Conservation (phyloP, 108 stramenopile species). For the Schizochytrium sp. region DNA sequence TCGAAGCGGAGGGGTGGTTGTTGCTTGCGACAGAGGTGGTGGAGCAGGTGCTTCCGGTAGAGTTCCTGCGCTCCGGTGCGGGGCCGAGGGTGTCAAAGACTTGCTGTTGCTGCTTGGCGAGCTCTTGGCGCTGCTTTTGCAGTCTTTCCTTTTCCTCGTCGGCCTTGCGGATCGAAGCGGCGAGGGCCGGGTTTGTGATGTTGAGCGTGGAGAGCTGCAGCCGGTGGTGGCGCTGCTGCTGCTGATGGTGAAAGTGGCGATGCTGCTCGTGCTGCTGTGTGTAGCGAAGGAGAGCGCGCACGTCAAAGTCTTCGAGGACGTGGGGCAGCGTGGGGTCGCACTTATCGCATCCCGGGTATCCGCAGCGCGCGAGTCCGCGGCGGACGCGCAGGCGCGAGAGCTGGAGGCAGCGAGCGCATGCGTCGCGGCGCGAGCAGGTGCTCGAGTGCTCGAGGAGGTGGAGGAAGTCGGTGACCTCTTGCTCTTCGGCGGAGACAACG, state of each 20-base stretch:
- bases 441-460: not conserved
- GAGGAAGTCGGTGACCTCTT: not conserved
- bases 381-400: not conserved
- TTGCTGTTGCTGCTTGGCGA: not conserved
- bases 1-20: too few species aligned
- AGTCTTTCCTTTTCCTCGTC: not conserved
- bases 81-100: not conserved
- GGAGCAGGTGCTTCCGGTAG: too few species aligned
- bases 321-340: not conserved
- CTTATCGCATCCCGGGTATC: not conserved
- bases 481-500: not conserved
- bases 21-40: too few species aligned
- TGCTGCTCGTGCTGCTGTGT: not conserved
- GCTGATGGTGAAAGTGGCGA: not conserved
- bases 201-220: not conserved
- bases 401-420: slow-evolving; percentile 13
- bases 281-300: not conserved
- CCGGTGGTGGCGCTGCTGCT: not conserved
- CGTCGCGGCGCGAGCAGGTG: not conserved
- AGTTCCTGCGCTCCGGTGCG: too few species aligned
- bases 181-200: not conserved
- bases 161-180: not conserved
- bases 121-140: not conserved
- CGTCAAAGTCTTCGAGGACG: not conserved
- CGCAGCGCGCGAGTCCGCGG: not conserved